Conservation (phyloP, 2,329 filamentous ascomycete genomes). For the Diaporthe caulivora region DNA sequence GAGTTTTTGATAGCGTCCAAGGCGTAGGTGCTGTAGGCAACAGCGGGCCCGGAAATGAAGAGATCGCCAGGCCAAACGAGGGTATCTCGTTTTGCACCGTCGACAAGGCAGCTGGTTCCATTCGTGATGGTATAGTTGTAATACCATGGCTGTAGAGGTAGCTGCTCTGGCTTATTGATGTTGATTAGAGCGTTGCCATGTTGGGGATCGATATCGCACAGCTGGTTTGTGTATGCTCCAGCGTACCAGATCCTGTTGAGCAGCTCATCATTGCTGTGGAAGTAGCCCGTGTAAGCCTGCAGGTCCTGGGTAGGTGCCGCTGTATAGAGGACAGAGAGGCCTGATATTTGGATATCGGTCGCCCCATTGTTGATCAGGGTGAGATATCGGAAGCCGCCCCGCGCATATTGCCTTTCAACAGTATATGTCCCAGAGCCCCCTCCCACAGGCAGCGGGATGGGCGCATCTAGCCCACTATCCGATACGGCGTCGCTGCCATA, state of each 20-base stretch:
- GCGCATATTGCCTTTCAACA: slow-evolving; percentile 49
- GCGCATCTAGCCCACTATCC: slow-evolving; percentile 31
- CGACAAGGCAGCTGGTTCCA: slow-evolving; percentile 51
- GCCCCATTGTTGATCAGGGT: slow-evolving; percentile 47
- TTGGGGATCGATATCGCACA: slow-evolving; percentile 51
- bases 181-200: slow-evolving; percentile 52
- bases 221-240: slow-evolving; percentile 64
- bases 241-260: slow-evolving; percentile 70
- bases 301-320: slow-evolving; percentile 59
- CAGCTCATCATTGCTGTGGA: slow-evolving; percentile 61
- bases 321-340: slow-evolving; percentile 55
- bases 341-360: slow-evolving; percentile 48
- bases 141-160: slow-evolving; percentile 39
- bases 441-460: slow-evolving; percentile 32
- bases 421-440: slow-evolving; percentile 32
- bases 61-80: slow-evolving; percentile 74
- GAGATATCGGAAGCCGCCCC: slow-evolving; percentile 56
- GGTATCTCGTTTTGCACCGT: slow-evolving; percentile 71
- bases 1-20: slow-evolving; percentile 63
- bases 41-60: slow-evolving; percentile 65
- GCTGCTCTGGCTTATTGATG: slow-evolving; percentile 41
- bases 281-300: slow-evolving; percentile 65
- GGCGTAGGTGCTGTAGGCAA: slow-evolving; percentile 67
- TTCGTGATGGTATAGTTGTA: slow-evolving; percentile 50
- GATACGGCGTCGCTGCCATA: slow-evolving; percentile 55